phyloP scores from a whole-genome alignment of 2,329 filamentous ascomycete genomes.

The Pseudogymnoascus pannorum region DNA sequence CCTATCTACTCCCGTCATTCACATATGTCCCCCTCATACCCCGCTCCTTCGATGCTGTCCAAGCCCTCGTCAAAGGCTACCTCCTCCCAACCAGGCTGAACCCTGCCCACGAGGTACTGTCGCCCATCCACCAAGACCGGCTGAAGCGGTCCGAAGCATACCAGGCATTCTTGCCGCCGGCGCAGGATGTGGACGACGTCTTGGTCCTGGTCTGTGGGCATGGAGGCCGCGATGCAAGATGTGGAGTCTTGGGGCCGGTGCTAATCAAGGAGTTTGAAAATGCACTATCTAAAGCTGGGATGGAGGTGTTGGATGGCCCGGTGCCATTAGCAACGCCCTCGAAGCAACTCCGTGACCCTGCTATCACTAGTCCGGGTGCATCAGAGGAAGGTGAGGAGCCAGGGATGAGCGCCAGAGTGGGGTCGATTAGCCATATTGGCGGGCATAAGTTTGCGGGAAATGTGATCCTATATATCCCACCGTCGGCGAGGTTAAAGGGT shows the following conservation, averaged over 20 bases:
- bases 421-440: conserved; percentile 69
- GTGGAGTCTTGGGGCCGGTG: conserved; percentile 71
- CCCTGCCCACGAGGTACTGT: conserved; percentile 48
- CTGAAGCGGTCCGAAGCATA: conserved; percentile 45
- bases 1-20: conserved; percentile 76
- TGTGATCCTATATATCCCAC: conserved; percentile 72
- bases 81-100: conserved; percentile 57
- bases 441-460: conserved; percentile 85
- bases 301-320: conserved; percentile 41
- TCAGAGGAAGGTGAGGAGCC: conserved; percentile 31
- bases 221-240: conserved; percentile 70
- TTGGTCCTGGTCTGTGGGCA: conserved; percentile 87
- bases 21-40: conserved; percentile 69
- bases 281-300: conserved; percentile 44
- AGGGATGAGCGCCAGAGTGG: conserved; percentile 49
- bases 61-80: conserved; percentile 56
- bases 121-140: conserved; percentile 49
- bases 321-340: conserved; percentile 22
- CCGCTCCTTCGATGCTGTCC: conserved; percentile 47
- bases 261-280: conserved; percentile 63
- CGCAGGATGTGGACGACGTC: conserved; percentile 57
- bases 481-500: conserved; percentile 33
- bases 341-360: conserved; percentile 11
- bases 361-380: neutral
- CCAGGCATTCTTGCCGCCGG: conserved; percentile 44